Percentiles rank a stretch among this genome's conserved stretches.
Evolutionary conservation across 129 eudicot genomes (phyloP).

Genomic region (Lonicera japonica): DNA sequence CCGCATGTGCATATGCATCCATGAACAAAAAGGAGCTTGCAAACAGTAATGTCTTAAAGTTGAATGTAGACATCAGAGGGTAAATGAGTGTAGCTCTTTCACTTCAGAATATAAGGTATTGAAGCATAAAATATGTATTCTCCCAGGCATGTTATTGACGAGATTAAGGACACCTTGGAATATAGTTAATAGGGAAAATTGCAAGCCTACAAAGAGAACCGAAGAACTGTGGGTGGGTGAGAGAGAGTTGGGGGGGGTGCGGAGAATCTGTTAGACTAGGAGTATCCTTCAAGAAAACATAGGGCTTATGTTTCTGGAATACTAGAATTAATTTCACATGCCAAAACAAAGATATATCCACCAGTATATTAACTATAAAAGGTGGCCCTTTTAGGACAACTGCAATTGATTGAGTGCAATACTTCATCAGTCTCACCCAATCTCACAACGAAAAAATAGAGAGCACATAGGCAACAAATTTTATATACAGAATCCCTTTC

Average conservation of each 20-base stretch:
- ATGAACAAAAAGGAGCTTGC: not conserved
- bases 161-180: not conserved
- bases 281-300: too few species aligned
- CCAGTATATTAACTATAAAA: not conserved
- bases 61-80: not conserved
- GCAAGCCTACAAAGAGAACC: not conserved
- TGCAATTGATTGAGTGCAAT: not conserved
- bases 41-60: not conserved
- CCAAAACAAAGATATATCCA: not conserved
- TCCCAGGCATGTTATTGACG: not conserved
- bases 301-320: not conserved
- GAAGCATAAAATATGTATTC: not conserved
- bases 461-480: not conserved
- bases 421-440: not conserved
- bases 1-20: not conserved
- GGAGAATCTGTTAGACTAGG: not conserved
- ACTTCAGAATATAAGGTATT: not conserved
- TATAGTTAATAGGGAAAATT: not conserved
- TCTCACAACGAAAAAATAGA: not conserved
- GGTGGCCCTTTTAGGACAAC: not conserved
- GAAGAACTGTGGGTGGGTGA: not conserved
- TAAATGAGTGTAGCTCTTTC: not conserved
- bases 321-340: not conserved
- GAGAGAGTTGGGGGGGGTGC: not conserved
- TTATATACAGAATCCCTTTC: not conserved